Conservation (phyloP, 2,329 filamentous ascomycete species). For the Aspergillus sojae region DNA sequence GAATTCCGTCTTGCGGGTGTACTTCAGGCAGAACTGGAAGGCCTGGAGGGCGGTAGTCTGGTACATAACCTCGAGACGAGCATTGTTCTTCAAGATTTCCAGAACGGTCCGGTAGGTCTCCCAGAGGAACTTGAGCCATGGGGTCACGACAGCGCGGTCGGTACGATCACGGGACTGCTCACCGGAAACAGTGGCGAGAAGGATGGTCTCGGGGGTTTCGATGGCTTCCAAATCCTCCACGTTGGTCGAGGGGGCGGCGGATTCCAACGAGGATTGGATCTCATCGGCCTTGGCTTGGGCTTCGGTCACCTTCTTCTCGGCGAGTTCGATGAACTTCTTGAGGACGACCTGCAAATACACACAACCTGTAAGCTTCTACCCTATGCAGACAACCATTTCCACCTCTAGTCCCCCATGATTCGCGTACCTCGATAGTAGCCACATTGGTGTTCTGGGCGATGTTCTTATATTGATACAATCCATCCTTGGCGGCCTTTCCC, state of each 20-base stretch:
- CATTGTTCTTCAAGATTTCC: constrained; percentile 99
- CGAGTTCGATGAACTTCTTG: constrained; percentile 96
- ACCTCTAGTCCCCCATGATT: neutral
- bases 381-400: constrained; percentile 11
- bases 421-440: constrained; percentile 83
- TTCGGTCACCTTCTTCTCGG: constrained; percentile 92
- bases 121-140: constrained; percentile 99
- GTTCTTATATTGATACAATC: constrained; percentile 99
- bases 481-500: constrained; percentile 97
- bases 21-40: constrained; percentile 98
- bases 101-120: constrained; percentile 98
- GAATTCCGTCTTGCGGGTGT: constrained; percentile 98
- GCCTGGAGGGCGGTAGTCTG: constrained; percentile 97
- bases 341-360: constrained; percentile 69
- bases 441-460: constrained; percentile 99
- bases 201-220: constrained; percentile 96
- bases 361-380: constrained; percentile 11
- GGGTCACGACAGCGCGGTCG: constrained; percentile 95
- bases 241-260: constrained; percentile 69
- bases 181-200: constrained; percentile 94
- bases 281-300: constrained; percentile 96
- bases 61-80: constrained; percentile 94
- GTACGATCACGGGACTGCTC: constrained; percentile 97
- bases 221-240: constrained; percentile 95
- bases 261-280: constrained; percentile 84